phyloP scores from a whole-genome alignment of 495 filamentous ascomycete genomes.

The Aspergillus cristatus region DNA sequence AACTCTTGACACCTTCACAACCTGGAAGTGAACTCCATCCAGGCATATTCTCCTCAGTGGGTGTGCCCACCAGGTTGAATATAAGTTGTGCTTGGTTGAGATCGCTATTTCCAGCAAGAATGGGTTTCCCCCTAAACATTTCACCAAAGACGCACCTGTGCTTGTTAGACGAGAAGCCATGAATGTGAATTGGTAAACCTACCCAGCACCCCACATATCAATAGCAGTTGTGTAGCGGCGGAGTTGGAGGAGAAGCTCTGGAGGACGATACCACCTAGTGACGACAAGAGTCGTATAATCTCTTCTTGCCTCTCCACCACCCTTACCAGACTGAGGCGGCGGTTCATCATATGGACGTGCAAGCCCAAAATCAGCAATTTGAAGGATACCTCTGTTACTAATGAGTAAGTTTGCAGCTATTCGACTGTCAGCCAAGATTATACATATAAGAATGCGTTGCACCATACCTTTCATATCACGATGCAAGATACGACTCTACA shows the following conservation, averaged over 20 bases:
- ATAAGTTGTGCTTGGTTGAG: conserved; percentile 83
- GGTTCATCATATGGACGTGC: conserved; percentile 88
- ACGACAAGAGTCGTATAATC: conserved; percentile 95
- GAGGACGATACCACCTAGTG: conserved; percentile 93
- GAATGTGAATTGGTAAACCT: conserved; percentile 17
- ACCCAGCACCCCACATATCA: conserved; percentile 98
- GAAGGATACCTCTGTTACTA: conserved; percentile 85
- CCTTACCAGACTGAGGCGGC: conserved; percentile 65
- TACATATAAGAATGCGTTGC: neutral
- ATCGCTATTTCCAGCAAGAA: conserved; percentile 83
- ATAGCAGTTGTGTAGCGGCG: conserved; percentile 90
- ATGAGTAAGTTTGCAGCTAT: conserved; percentile 91
- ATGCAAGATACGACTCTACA: conserved; percentile 72
- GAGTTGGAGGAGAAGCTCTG: conserved; percentile 81
- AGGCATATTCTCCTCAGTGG: conserved; percentile 88
- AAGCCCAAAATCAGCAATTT: conserved; percentile 96
- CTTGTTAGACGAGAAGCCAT: conserved; percentile 8
- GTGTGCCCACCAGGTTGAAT: conserved; percentile 87
- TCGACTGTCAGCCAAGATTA: conserved; percentile 17
- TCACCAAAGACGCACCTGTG: conserved; percentile 90
- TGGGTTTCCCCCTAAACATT: conserved; percentile 92
- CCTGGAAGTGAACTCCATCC: conserved; percentile 77
- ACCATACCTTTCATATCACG: conserved; percentile 81
- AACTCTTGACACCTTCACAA: conserved; percentile 63
- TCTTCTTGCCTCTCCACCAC: conserved; percentile 73